These are phyloP conservation scores for Starmerella floris DNA, from an alignment of 805 yeast species.

Conservation along the genomic window DNA sequence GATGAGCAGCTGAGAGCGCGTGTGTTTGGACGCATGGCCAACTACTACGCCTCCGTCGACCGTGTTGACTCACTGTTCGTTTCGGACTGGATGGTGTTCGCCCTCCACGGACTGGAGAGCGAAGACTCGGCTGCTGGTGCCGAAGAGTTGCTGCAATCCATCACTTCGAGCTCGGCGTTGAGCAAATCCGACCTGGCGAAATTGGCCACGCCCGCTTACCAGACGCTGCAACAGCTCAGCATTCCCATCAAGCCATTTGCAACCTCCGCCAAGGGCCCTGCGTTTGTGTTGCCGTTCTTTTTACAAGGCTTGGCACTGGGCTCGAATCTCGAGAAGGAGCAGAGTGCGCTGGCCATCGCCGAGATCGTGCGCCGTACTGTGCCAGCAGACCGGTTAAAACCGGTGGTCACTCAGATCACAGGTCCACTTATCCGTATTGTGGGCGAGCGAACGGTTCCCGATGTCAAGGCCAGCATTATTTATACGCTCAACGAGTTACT, in stretches of 20 bases:
- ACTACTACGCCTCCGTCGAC: slow-evolving; percentile 43
- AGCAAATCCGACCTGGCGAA: slow-evolving; percentile 64
- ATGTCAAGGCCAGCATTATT: slow-evolving; percentile 87
- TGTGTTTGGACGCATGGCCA: slow-evolving; percentile 48
- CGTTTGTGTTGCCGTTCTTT: slow-evolving; percentile 78
- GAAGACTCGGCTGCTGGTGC: slow-evolving; percentile 50
- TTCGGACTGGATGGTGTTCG: slow-evolving; percentile 58
- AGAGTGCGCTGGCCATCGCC: slow-evolving; percentile 78
- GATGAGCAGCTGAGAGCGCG: slow-evolving; percentile 46
- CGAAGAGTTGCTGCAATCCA: slow-evolving; percentile 47
- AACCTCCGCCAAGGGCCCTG: slow-evolving; percentile 60
- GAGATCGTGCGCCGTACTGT: slow-evolving; percentile 77
- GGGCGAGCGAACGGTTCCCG: slow-evolving; percentile 87
- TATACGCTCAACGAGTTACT: slow-evolving; percentile 69
- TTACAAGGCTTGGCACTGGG: slow-evolving; percentile 95
- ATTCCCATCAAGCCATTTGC: slow-evolving; percentile 54
- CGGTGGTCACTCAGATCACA: slow-evolving; percentile 82
- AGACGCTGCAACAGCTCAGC: slow-evolving; percentile 55
- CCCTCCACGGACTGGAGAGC: slow-evolving; percentile 44
- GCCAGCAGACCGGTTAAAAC: slow-evolving; percentile 54
- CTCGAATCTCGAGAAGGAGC: slow-evolving; percentile 64
- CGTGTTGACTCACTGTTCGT: slow-evolving; percentile 43
- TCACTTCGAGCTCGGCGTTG: slow-evolving; percentile 46
- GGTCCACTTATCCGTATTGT: slow-evolving; percentile 97
- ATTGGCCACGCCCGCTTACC: slow-evolving; percentile 67